These are phyloP conservation scores for Periconia macrospinosa DNA, from an alignment of 2,329 filamentous ascomycete species.

Conservation along the genomic window DNA sequence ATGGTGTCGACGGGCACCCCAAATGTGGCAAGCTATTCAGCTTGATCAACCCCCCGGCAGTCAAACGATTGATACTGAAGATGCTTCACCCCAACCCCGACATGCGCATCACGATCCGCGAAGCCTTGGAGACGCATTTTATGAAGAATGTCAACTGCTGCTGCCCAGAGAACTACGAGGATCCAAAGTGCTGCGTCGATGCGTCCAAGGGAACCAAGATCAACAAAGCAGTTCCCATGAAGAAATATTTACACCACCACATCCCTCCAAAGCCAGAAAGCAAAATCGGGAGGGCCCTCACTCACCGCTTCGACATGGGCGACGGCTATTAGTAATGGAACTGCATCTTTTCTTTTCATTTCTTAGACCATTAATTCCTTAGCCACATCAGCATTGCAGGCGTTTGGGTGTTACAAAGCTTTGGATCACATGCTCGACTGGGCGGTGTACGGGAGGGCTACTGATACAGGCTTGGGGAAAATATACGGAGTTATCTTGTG, in stretches of 20 bases:
- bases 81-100: slow-evolving; percentile 82
- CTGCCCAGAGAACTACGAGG: slow-evolving; percentile 69
- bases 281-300: slow-evolving; percentile 36
- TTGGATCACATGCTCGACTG: neutral
- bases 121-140: slow-evolving; percentile 72
- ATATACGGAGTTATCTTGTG: too few relatives aligned
- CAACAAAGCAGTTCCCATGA: slow-evolving; percentile 35
- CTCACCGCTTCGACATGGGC: slow-evolving; percentile 45
- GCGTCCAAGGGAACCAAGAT: slow-evolving; percentile 45
- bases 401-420: neutral
- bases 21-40: slow-evolving; percentile 66
- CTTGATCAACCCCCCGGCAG: slow-evolving; percentile 64
- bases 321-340: slow-evolving; percentile 24
- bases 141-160: slow-evolving; percentile 78
- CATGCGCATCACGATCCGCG: slow-evolving; percentile 69
- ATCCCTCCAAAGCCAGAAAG: slow-evolving; percentile 45
- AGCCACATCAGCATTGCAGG: neutral
- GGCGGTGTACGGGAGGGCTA: too few relatives aligned
- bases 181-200: slow-evolving; percentile 63
- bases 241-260: slow-evolving; percentile 48
- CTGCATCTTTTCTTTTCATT: neutral
- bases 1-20: slow-evolving; percentile 63
- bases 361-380: neutral
- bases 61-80: slow-evolving; percentile 71
- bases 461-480: too few relatives aligned